Evolutionary conservation across 2,329 filamentous ascomycete species (phyloP).

Genomic region (Zasmidium citrigriseum): DNA sequence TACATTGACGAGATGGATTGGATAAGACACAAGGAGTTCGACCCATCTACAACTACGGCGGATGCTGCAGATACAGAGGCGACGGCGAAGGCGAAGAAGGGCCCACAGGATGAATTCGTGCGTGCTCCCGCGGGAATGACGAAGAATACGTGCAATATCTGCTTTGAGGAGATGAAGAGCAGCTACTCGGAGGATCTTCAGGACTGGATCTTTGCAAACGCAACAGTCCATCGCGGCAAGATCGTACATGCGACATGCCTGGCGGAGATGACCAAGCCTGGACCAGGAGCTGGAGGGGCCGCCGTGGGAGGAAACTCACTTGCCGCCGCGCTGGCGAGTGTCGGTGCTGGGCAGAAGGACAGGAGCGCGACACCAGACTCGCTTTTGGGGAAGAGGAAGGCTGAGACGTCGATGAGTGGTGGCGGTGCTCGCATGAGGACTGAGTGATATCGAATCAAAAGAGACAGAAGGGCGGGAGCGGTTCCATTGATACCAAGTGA

Average conservation of each 20-base stretch:
- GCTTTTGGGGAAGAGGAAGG: slow-evolving; percentile 36
- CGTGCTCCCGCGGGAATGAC: slow-evolving; percentile 75
- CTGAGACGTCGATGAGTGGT: slow-evolving; percentile 30
- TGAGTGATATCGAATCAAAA: slow-evolving; percentile 12
- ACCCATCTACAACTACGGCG: slow-evolving; percentile 58
- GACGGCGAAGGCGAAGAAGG: slow-evolving; percentile 50
- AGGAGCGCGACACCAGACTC: slow-evolving; percentile 38
- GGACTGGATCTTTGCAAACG: slow-evolving; percentile 96
- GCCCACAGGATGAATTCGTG: slow-evolving; percentile 70
- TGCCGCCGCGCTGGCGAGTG: slow-evolving; percentile 26
- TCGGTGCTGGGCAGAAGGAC: slow-evolving; percentile 27
- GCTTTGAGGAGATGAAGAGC: slow-evolving; percentile 91
- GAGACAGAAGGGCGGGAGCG: not conserved
- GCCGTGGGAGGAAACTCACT: slow-evolving; percentile 26
- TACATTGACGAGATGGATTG: slow-evolving; percentile 93
- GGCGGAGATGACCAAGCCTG: slow-evolving; percentile 69
- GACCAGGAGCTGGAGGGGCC: slow-evolving; percentile 3
- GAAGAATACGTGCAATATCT: slow-evolving; percentile 85
- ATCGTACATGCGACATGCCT: slow-evolving; percentile 92
- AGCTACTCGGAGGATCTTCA: slow-evolving; percentile 90
- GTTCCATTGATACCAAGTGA: not conserved
- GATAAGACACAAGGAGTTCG: slow-evolving; percentile 79
- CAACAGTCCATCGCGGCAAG: slow-evolving; percentile 72
- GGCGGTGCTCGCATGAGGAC: slow-evolving; percentile 24
- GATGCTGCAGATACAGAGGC: slow-evolving; percentile 42